Conservation (phyloP, 768 basidiomycete genomes). For the Leccinum variicolor region DNA sequence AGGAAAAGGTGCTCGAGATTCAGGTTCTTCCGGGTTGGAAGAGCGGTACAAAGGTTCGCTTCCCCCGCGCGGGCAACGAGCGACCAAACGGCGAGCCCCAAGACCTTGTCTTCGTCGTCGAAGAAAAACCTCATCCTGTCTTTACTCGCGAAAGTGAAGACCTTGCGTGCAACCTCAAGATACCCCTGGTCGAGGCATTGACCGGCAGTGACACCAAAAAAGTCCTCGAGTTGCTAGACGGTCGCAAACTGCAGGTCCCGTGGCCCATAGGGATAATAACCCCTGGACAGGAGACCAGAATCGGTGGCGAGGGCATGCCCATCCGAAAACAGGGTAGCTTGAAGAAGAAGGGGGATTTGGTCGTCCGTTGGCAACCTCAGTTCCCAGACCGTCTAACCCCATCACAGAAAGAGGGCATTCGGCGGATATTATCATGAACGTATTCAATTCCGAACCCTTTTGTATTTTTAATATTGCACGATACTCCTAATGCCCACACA, state of each 20-base stretch:
- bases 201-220: slow-evolving; percentile 53
- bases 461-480: slow-evolving; percentile 6
- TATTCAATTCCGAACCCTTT: not conserved
- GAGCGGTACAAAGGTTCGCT: slow-evolving; percentile 91
- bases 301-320: slow-evolving; percentile 87
- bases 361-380: slow-evolving; percentile 77
- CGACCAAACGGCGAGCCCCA: slow-evolving; percentile 63
- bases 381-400: slow-evolving; percentile 79
- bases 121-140: slow-evolving; percentile 82
- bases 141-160: slow-evolving; percentile 84
- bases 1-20: slow-evolving; percentile 86
- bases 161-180: slow-evolving; percentile 53
- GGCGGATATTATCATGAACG: slow-evolving; percentile 54
- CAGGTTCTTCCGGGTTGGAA: slow-evolving; percentile 90
- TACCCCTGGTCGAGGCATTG: slow-evolving; percentile 84
- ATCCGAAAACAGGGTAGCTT: slow-evolving; percentile 73
- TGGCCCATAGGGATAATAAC: slow-evolving; percentile 68
- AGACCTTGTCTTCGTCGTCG: slow-evolving; percentile 95
- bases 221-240: slow-evolving; percentile 73
- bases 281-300: slow-evolving; percentile 67
- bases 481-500: slow-evolving; percentile 9
- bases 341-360: slow-evolving; percentile 78
- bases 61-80: slow-evolving; percentile 85
- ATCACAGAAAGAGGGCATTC: slow-evolving; percentile 76
- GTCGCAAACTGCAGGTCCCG: slow-evolving; percentile 66